phyloP scores from a whole-genome alignment of 1,139 yeast genomes.

The Zygoascus sp. region DNA sequence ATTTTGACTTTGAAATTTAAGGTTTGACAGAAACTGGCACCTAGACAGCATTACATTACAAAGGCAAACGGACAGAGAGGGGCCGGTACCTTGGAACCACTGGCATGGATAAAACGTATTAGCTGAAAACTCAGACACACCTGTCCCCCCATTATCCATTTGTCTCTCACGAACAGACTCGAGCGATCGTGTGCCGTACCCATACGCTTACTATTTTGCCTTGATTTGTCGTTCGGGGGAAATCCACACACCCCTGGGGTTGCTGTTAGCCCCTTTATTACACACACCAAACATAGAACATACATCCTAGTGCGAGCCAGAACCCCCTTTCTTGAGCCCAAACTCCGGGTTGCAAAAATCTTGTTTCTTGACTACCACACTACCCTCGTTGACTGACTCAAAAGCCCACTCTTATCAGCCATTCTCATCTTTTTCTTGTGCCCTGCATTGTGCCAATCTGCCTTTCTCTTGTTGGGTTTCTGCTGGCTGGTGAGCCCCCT shows the following conservation, averaged over 20 bases:
- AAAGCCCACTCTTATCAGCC: too few relatives aligned
- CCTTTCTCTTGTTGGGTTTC: not conserved
- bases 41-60: too few relatives aligned
- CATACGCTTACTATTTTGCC: not conserved
- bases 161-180: too few relatives aligned
- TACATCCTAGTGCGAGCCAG: not conserved
- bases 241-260: not conserved
- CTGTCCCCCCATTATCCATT: too few relatives aligned
- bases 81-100: too few relatives aligned
- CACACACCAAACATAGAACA: not conserved
- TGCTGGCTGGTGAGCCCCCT: not conserved
- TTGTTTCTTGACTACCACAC: not conserved
- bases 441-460: not conserved
- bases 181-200: not conserved
- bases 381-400: too few relatives aligned
- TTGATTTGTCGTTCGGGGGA: not conserved
- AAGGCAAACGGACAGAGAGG: too few relatives aligned
- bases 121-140: too few relatives aligned
- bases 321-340: conserved; percentile 2
- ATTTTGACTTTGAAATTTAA: too few relatives aligned
- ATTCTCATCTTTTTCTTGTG: too few relatives aligned
- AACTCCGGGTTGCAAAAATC: not conserved
- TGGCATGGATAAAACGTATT: too few relatives aligned
- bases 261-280: not conserved
- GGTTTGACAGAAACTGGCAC: too few relatives aligned